Percentiles rank a stretch among this genome's conserved stretches.
Evolutionary conservation across 2,329 filamentous ascomycete species (phyloP).

Genomic region (Eutypella sp.): DNA sequence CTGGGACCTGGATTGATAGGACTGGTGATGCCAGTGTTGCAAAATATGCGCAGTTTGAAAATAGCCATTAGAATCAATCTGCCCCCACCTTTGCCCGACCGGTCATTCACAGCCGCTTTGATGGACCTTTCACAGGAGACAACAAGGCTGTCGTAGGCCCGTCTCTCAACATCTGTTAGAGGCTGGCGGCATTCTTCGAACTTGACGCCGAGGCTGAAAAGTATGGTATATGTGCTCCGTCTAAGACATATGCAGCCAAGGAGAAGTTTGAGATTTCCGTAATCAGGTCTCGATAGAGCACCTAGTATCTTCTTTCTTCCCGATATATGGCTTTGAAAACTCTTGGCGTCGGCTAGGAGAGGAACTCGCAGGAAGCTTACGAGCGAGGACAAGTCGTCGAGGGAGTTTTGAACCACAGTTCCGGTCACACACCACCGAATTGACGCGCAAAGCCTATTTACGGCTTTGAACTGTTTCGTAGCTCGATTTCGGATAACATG

Average conservation of each 20-base stretch:
- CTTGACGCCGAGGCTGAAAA: conserved; percentile 6
- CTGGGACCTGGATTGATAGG: not conserved
- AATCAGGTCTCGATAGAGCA: conserved; percentile 6
- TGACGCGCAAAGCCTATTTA: conserved; percentile 10
- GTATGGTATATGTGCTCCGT: conserved; percentile 9
- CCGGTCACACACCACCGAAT: conserved; percentile 19
- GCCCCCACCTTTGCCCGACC: not conserved
- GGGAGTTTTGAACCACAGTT: conserved; percentile 17
- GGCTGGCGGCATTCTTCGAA: conserved; percentile 6
- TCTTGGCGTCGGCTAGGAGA: conserved; percentile 7
- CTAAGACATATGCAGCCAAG: conserved; percentile 16
- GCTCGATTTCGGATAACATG: conserved; percentile 15
- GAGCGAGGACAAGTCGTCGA: conserved; percentile 15
- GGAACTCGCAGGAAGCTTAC: conserved; percentile 14
- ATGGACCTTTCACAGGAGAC: conserved; percentile 6
- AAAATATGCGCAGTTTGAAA: conserved; percentile 22
- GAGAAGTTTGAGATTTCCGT: conserved; percentile 10
- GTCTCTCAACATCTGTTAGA: conserved; percentile 6
- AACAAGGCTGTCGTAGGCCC: conserved; percentile 6
- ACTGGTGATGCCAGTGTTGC: conserved; percentile 11
- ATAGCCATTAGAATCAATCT: conserved; percentile 13
- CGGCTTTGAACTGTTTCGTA: conserved; percentile 17
- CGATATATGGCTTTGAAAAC: conserved; percentile 12
- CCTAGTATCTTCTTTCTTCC: conserved; percentile 2
- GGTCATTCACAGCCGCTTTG: conserved; percentile 5